Conservation (phyloP, 148 eudicot genomes). For the Silene latifolia region DNA sequence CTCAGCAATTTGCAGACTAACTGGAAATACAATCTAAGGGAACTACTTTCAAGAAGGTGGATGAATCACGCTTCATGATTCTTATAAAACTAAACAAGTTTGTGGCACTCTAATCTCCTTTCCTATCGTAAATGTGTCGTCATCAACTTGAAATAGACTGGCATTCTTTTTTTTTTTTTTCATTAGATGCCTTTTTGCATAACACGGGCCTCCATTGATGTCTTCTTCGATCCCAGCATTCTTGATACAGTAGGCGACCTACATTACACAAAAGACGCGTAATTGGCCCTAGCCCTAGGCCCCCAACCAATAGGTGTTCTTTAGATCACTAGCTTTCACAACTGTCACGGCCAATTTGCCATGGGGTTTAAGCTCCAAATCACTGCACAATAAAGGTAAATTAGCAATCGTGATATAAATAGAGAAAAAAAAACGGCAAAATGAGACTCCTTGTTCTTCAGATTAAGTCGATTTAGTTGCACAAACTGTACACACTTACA, state of each 20-base stretch:
- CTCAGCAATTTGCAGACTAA: too few relatives aligned
- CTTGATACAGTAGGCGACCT: background rate
- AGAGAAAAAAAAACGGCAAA: background rate
- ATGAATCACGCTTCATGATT: background rate
- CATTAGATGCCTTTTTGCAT: background rate
- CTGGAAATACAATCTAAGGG: too few relatives aligned
- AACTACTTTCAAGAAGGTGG: background rate
- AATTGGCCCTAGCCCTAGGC: background rate
- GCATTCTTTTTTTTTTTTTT: too few relatives aligned
- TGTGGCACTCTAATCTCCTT: background rate
- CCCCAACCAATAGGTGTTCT: slow-evolving; percentile 34
- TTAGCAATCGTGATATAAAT: slow-evolving; percentile 2
- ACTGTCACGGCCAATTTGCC: slow-evolving; percentile 72
- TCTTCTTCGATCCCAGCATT: background rate
- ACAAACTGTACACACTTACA: too few relatives aligned
- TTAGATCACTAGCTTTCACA: slow-evolving; percentile 71
- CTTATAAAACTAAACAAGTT: background rate
- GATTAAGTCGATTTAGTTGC: background rate
- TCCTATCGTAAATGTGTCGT: too few relatives aligned
- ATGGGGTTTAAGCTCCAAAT: slow-evolving; percentile 95
- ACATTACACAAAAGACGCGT: background rate
- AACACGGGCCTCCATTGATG: background rate
- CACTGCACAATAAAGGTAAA: slow-evolving; percentile 51
- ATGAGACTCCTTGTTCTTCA: background rate
- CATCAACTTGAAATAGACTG: background rate